Evolutionary conservation across 148 eudicot genomes (phyloP).

Genomic region (Rhododendron henanense): DNA sequence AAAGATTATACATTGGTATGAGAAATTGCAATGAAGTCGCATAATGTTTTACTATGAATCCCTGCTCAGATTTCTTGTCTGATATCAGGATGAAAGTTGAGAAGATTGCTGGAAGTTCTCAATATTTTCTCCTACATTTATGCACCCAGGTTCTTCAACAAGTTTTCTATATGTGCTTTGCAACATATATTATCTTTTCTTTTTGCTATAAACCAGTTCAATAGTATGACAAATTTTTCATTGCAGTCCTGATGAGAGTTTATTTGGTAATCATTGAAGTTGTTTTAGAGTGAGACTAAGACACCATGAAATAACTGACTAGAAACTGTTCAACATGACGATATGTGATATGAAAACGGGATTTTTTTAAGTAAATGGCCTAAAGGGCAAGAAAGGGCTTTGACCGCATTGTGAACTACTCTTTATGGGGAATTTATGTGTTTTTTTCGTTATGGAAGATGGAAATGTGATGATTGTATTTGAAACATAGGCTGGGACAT

Average conservation of each 20-base stretch:
- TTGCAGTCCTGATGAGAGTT: neutral
- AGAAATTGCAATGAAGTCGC: neutral
- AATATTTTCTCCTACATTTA: constrained; percentile 82
- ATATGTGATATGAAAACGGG: neutral
- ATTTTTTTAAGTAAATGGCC: neutral
- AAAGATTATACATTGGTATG: constrained; percentile 85
- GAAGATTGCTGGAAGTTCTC: constrained; percentile 69
- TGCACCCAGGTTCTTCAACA: constrained; percentile 76
- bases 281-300: neutral
- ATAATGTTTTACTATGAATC: neutral
- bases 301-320: neutral
- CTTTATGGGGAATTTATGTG: neutral
- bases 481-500: constrained; percentile 83
- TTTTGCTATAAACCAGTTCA: neutral
- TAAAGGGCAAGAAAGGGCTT: neutral
- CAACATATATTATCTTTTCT: neutral
- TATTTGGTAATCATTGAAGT: neutral
- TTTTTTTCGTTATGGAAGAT: neutral
- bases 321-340: neutral
- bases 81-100: constrained; percentile 83
- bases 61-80: constrained; percentile 5
- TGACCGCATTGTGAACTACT: neutral
- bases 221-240: neutral
- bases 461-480: neutral
- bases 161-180: neutral